Conservation (phyloP, 2,329 filamentous ascomycete species). For the Thermoascus crustaceus region DNA sequence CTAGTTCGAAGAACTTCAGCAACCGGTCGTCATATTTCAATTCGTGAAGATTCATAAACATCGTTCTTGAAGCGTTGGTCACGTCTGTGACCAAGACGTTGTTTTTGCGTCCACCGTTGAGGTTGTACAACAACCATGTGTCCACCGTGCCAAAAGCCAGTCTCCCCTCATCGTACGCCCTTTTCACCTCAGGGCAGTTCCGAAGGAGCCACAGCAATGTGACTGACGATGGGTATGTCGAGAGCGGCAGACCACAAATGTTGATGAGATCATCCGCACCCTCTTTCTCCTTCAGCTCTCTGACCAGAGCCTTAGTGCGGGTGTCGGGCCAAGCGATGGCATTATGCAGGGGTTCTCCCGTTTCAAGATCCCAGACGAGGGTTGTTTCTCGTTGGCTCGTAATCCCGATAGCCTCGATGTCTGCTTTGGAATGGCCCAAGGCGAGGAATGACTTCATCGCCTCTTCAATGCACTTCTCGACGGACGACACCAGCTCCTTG, state of each 20-base stretch:
- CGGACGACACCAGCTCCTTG: slow-evolving; percentile 63
- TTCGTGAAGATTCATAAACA: slow-evolving; percentile 86
- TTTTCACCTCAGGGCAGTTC: slow-evolving; percentile 59
- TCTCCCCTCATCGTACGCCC: slow-evolving; percentile 67
- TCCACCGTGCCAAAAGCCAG: slow-evolving; percentile 83
- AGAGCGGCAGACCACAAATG: slow-evolving; percentile 72
- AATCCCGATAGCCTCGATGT: slow-evolving; percentile 72
- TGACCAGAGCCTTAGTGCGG: slow-evolving; percentile 65
- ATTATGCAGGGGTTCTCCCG: slow-evolving; percentile 72
- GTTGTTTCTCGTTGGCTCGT: slow-evolving; percentile 89
- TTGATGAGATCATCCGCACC: slow-evolving; percentile 62
- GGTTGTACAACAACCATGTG: slow-evolving; percentile 76
- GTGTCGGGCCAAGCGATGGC: slow-evolving; percentile 90
- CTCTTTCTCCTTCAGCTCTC: slow-evolving; percentile 61
- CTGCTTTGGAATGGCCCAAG: slow-evolving; percentile 57
- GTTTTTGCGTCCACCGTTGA: slow-evolving; percentile 61
- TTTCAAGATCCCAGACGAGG: slow-evolving; percentile 73
- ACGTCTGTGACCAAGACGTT: slow-evolving; percentile 74
- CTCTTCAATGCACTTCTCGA: slow-evolving; percentile 70
- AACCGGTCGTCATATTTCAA: slow-evolving; percentile 71
- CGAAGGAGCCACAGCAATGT: slow-evolving; percentile 77
- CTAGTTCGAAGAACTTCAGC: slow-evolving; percentile 70
- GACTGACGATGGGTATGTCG: slow-evolving; percentile 79
- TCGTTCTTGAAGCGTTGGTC: slow-evolving; percentile 81
- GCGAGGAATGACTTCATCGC: slow-evolving; percentile 63